Evolutionary conservation across 2,329 filamentous ascomycete genomes (phyloP), one percentile per base, ranked within the genome.

Genomic region (Fusarium pseudocircinatum): DNA sequence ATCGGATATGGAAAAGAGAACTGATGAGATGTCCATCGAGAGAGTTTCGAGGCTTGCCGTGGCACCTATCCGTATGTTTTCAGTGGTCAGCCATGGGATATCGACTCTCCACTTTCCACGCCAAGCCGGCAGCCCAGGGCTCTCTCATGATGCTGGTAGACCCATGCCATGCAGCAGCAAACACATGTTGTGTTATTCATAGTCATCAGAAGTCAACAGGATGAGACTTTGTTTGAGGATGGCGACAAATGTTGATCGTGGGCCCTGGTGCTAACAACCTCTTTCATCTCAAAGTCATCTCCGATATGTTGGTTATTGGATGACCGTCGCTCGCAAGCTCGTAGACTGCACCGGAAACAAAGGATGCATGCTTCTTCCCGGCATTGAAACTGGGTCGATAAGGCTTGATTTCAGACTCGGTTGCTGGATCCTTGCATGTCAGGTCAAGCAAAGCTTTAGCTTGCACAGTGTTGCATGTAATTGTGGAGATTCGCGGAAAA

Each of bases 341-440:
- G 28, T 54, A 30, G 26, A 57, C 52, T n/a, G 54, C 56, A 58
- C 67, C 69, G 72, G 75, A 67, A 77, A 77, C 67, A 78, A 71
- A 66, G 57, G 65, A 69, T 57, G 65, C 57, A 69, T 60, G 74
- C 68, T 77, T 78, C 69, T 70, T 70, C 70, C 74, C 71, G 74
- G 71, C 69, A 78, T 69, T 60, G 46, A 60, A 52, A 52, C 40
- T 76, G 70, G 67, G 70, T 75, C 72, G 61, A 73, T 70, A 65
- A 73, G 59, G 72, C 49, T 65, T 60, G 74, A 66, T 44, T 68
- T 46, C 36, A 40, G 34, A 47, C 49, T 69, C 59, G 60, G 62
- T 56, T 42, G 43, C 36, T 60, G 53, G 53, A 63, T 68, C 66
- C 66, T 63, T 69, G 64, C 30, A 69, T 67, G 67, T 52, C 61